Evolutionary conservation across 305 asterid genomes (phyloP), one percentile per base, ranked within the genome.

Genomic region (Ilex paraguariensis): DNA sequence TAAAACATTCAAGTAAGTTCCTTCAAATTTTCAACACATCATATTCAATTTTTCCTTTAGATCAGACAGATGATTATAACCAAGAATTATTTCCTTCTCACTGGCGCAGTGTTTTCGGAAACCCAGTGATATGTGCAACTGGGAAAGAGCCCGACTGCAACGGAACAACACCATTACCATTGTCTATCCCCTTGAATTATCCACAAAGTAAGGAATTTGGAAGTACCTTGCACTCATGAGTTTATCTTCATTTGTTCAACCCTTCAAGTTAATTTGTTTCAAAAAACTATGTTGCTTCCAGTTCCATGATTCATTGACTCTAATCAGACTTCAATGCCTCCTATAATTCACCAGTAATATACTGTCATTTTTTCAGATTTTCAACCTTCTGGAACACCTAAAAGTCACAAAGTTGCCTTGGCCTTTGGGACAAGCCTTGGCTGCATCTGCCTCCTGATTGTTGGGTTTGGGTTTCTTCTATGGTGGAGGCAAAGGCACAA

Each of bases 341-440:
- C 9, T 36, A 36, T 36, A 36, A 4, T 8, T 36, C 7, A 36
- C 42, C 42, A 4, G 42, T 36, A 4, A 36, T 36, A 36, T 36
- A 4, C 42, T 36, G 9, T 36, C 7, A 4, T 36, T 68, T 64
- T 56, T 57, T 44, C 48, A 81, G 95, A 66, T 79, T 57, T 75
- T 40, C 76, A 60, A 78, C 61, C 82, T 59, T 59, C 77, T 44
- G 56, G 70, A 58, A 79, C 71, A 61, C 54, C 85, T 15, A 75
- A 62, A 61, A 77, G 76, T 59, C 91, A 72, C 68, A 85, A 75
- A 79, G 63, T 87, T 39, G 94, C 93, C 39, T 72, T 89, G 28
- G 95, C 97, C 2, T 86, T 92, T 0, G 96, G 95, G 48, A 59
- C 96, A 51, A 89, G 95, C 82, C 88, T 92, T 31, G 97, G 87